A percentile compares a stretch with the other conserved stretches of the same genome.
These are phyloP conservation scores for Floccularia luteovirens DNA, from an alignment of 768 basidiomycete species.

Conservation along the genomic window DNA sequence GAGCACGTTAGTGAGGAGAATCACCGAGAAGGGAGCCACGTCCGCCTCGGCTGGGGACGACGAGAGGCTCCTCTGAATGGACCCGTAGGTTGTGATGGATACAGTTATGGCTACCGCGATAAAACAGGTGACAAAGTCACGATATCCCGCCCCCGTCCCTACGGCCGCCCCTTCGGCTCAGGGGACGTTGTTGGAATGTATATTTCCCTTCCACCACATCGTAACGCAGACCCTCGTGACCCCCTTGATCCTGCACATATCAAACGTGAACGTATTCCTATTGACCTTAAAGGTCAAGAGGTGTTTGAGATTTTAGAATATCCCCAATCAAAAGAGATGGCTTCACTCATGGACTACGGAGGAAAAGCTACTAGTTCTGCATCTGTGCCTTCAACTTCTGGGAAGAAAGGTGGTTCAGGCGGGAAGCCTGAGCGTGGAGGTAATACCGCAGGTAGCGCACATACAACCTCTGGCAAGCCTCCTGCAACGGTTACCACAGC, in stretches of 20 bases:
- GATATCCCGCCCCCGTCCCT: slow-evolving; percentile 72
- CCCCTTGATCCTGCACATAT: slow-evolving; percentile 75
- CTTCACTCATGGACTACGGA: slow-evolving; percentile 72
- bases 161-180: slow-evolving; percentile 64
- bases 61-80: slow-evolving; percentile 92
- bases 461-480: slow-evolving; percentile 24
- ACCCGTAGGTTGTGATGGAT: slow-evolving; percentile 89
- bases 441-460: too few species aligned
- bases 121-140: slow-evolving; percentile 89
- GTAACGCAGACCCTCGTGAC: slow-evolving; percentile 52
- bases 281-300: slow-evolving; percentile 94
- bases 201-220: slow-evolving; percentile 74
- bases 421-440: slow-evolving; percentile 59
- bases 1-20: slow-evolving; percentile 41
- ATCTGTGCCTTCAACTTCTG: slow-evolving; percentile 45
- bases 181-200: slow-evolving; percentile 94
- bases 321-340: slow-evolving; percentile 86
- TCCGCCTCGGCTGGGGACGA: slow-evolving; percentile 87
- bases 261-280: slow-evolving; percentile 85
- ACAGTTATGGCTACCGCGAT: slow-evolving; percentile 89
- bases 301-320: slow-evolving; percentile 96
- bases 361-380: slow-evolving; percentile 48
- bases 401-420: slow-evolving; percentile 62
- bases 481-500: slow-evolving; percentile 28
- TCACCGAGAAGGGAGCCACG: slow-evolving; percentile 65